Evolutionary conservation across 2,329 filamentous ascomycete species (phyloP).

Genomic region (Aspergillus transmontanensis): DNA sequence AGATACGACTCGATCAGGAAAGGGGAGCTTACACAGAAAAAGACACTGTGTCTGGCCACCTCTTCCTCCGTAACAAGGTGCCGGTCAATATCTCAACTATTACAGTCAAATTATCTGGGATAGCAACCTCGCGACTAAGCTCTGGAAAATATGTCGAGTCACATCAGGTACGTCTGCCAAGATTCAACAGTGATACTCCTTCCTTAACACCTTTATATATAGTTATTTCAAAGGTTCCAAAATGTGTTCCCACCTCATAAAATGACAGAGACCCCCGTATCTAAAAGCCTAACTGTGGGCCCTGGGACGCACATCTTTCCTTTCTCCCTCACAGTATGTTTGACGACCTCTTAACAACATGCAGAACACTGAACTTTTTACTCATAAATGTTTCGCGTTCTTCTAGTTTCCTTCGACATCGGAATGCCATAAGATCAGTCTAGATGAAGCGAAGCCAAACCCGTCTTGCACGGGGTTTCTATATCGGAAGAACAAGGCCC

Average conservation of each 20-base stretch:
- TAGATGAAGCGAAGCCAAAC: not conserved
- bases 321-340: constrained; percentile 16
- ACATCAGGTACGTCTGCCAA: constrained; percentile 14
- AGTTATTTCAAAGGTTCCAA: constrained; percentile 3
- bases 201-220: too few species aligned
- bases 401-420: constrained; percentile 18
- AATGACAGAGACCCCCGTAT: not conserved
- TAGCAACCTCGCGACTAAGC: constrained; percentile 17
- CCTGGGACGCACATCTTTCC: constrained; percentile 7
- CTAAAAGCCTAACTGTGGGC: not conserved
- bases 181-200: not conserved
- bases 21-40: constrained; percentile 12
- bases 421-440: constrained; percentile 14
- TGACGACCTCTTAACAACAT: not conserved
- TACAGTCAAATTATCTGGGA: constrained; percentile 15
- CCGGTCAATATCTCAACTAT: constrained; percentile 18
- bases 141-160: constrained; percentile 13
- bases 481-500: not conserved
- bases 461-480: not conserved
- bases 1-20: constrained; percentile 10
- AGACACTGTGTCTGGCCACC: constrained; percentile 18
- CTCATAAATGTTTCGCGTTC: not conserved
- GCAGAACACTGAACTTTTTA: not conserved
- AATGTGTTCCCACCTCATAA: constrained; percentile 3
- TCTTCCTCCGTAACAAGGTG: constrained; percentile 15